Percentiles rank a stretch among this genome's conserved stretches.
Conservation (phyloP, 73 alveolate genomes). For the Symbiodinium natans region DNA sequence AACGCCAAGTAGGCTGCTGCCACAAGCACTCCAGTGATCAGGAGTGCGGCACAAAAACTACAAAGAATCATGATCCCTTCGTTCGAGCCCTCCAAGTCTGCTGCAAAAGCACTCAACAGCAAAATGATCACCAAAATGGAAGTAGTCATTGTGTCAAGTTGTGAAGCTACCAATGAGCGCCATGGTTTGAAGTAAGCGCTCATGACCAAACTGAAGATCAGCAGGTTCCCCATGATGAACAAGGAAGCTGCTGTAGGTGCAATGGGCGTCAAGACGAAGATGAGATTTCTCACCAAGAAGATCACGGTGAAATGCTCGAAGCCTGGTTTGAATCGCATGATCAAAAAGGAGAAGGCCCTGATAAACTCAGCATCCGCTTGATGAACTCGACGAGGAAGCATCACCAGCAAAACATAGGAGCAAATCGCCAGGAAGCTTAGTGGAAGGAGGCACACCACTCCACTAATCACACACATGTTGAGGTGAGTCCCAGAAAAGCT, state of each 20-base stretch:
- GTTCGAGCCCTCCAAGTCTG: neutral
- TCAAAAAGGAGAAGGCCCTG: conserved; percentile 23
- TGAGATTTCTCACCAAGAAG: conserved; percentile 50
- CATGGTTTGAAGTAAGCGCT: conserved; percentile 43
- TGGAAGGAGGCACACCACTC: conserved; percentile 6
- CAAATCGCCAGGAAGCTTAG: conserved; percentile 8
- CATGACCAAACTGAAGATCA: neutral
- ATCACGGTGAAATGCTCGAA: conserved; percentile 18
- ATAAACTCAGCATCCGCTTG: neutral
- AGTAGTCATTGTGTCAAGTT: neutral
- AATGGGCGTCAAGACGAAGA: conserved; percentile 26
- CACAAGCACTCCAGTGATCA: neutral
- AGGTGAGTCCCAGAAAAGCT: conserved; percentile 8
- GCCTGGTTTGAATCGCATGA: conserved; percentile 21
- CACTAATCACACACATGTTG: conserved; percentile 2
- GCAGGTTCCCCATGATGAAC: conserved; percentile 38
- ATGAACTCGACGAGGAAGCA: neutral
- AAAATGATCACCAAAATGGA: conserved; percentile 22
- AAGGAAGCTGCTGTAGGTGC: neutral
- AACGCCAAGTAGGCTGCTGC: neutral
- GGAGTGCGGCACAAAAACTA: neutral
- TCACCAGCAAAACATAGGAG: conserved; percentile 28
- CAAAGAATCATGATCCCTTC: neutral
- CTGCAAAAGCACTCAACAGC: conserved; percentile 49
- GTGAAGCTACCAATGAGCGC: conserved; percentile 26